Evolutionary conservation across 306 rosid genomes (phyloP).

Genomic region (Bauhinia variegata): DNA sequence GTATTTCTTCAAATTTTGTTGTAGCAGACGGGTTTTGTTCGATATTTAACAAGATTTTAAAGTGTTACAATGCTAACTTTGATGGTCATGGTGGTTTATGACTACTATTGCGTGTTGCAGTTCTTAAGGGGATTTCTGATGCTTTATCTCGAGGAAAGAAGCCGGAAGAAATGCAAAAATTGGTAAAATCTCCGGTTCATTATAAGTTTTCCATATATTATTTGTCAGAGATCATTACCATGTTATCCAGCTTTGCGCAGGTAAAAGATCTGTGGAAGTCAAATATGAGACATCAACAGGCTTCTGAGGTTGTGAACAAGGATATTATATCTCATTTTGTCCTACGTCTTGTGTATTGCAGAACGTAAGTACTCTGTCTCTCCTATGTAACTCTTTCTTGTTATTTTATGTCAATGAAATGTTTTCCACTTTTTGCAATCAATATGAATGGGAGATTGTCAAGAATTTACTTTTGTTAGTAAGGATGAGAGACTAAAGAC

Average conservation of each 20-base stretch:
- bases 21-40: background rate
- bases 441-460: conserved; percentile 22
- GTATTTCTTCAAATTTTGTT: conserved; percentile 12
- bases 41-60: background rate
- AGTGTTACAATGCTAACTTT: conserved; percentile 20
- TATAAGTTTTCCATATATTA: conserved; percentile 1
- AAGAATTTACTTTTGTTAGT: background rate
- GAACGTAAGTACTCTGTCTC: conserved; percentile 59
- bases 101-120: conserved; percentile 52
- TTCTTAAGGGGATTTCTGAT: conserved; percentile 90
- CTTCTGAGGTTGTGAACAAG: conserved; percentile 70
- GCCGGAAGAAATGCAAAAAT: conserved; percentile 71
- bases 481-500: conserved; percentile 5
- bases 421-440: background rate
- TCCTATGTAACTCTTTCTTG: background rate
- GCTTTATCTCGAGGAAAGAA: conserved; percentile 87
- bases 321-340: conserved; percentile 94
- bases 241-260: conserved; percentile 45
- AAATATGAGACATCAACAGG: conserved; percentile 68
- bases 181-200: conserved; percentile 50
- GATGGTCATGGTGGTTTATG: conserved; percentile 7
- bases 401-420: background rate
- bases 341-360: conserved; percentile 85
- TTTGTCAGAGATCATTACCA: conserved; percentile 2
- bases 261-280: conserved; percentile 58